A percentile compares a stretch with the other conserved stretches of the same genome.
Conservation (phyloP, 495 filamentous ascomycete species). For the Hypoxylon subgilvum region DNA sequence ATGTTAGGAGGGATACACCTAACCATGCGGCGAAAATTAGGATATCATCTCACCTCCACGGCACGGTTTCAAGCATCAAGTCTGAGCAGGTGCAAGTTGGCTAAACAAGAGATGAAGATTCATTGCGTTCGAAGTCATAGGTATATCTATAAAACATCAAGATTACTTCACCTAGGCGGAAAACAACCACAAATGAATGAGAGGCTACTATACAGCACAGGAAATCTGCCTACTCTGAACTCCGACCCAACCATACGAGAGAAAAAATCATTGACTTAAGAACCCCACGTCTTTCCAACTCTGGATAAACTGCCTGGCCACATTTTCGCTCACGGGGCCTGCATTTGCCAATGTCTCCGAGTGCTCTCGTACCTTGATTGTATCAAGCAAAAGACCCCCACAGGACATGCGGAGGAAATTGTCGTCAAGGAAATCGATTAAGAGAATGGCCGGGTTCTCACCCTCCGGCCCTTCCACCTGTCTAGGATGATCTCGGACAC, state of each 20-base stretch:
- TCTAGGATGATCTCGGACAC: conserved; percentile 44
- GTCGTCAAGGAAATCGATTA: conserved; percentile 58
- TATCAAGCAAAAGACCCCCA: conserved; percentile 57
- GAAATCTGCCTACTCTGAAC: not conserved
- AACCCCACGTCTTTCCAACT: conserved; percentile 50
- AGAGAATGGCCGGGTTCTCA: conserved; percentile 55
- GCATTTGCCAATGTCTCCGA: conserved; percentile 47
- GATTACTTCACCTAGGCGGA: too few relatives aligned
- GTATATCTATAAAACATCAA: too few relatives aligned
- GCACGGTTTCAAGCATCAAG: too few relatives aligned
- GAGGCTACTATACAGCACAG: conserved; percentile 14
- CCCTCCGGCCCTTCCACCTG: conserved; percentile 36
- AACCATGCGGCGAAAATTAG: too few relatives aligned
- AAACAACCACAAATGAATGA: conserved; percentile 11
- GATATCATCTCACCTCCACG: too few relatives aligned
- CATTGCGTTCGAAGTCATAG: too few relatives aligned
- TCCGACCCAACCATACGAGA: not conserved
- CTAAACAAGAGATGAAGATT: too few relatives aligned
- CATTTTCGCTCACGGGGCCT: conserved; percentile 48
- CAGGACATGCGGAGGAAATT: conserved; percentile 62
- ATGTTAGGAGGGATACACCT: too few relatives aligned
- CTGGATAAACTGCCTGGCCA: conserved; percentile 49
- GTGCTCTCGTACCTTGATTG: conserved; percentile 48
- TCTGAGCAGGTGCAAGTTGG: too few relatives aligned
- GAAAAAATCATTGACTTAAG: conserved; percentile 21